Evolutionary conservation across 768 basidiomycete species (phyloP), one percentile per base, ranked within the genome.

Genomic region (Suillus alpinus): DNA sequence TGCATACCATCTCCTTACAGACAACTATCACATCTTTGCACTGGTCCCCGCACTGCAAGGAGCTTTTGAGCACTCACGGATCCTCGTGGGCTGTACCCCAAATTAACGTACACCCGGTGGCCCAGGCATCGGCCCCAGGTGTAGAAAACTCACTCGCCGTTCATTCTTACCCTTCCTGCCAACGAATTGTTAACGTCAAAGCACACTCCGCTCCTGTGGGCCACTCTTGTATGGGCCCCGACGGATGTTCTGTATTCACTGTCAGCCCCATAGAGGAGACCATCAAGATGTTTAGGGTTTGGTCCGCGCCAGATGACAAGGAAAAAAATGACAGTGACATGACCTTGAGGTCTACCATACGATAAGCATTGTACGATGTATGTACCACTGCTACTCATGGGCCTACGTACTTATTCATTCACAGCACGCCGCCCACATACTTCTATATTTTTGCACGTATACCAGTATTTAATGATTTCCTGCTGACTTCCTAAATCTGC

Each of bases 1-100:
- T 81, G 18, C 76, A 79, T 58, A 81, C 82, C 37, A 70, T 82
- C 57, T 55, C 67, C 40, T 69, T 76, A 20, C 71, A 75, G 56
- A 81, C 84, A 14, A 84, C 82, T 69, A 79, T 87, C 57, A 86
- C 84, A 53, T 86, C 82, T 18, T 77, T 86, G 58, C 79, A 82
- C 63, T 90, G 84, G 77, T 91, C 92, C 16, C 84, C 87, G 4
- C 88, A 93, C 63, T 86, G 87, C 67, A 92, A 92, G 65, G 94
- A 96, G 67, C 74, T 97, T 39, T 74, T 96, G n/a, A 91, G 86
- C 46, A 91, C 92, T 2, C 91, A 94, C 66, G 92, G 75, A 59
- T 70, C 70, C 55, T 68, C 62, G 34, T 74, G 74, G 73, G 62
- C 62, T 10, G 62, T 49, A 40, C 60, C 66, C 37, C 73, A 73